Percentiles rank a stretch among this genome's conserved stretches.
Conservation (phyloP, 192 early-diverging fungal genomes). For the Allomyces javanicus region DNA sequence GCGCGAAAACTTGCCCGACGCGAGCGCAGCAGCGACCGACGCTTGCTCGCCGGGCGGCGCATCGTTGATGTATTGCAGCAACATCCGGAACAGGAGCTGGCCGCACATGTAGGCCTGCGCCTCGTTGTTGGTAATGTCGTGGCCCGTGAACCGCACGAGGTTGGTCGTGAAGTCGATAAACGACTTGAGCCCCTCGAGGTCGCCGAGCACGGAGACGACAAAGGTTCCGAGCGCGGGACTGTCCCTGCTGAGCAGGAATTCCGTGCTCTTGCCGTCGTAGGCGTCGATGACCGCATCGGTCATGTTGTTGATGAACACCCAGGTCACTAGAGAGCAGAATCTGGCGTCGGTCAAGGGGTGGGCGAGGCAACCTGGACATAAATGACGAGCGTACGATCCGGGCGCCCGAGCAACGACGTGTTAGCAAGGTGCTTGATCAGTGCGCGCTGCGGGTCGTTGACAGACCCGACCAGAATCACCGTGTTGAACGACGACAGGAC, state of each 20-base stretch:
- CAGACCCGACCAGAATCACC: no score
- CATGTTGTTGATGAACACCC: background rate
- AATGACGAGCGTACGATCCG: no score
- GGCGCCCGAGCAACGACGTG: no score
- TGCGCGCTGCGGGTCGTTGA: no score
- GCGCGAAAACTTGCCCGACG: background rate
- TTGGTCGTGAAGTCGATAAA: no score
- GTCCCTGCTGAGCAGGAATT: background rate
- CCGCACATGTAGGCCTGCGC: background rate
- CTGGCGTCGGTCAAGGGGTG: no score
- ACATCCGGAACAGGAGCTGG: background rate
- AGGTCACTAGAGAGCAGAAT: background rate
- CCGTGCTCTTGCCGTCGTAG: background rate
- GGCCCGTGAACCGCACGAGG: no score
- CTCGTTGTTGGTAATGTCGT: background rate
- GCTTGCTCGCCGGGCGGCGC: background rate
- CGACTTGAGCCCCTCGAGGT: background rate
- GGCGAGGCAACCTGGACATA: no score
- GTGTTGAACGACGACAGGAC: no score
- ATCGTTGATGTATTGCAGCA: background rate
- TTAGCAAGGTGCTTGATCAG: no score
- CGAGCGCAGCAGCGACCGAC: background rate
- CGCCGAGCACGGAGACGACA: background rate
- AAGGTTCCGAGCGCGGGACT: background rate
- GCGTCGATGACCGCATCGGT: background rate